Percentiles rank a stretch among this genome's conserved stretches.
phyloP scores from a whole-genome alignment of 495 filamentous ascomycete genomes.

The Viridothelium virens region DNA sequence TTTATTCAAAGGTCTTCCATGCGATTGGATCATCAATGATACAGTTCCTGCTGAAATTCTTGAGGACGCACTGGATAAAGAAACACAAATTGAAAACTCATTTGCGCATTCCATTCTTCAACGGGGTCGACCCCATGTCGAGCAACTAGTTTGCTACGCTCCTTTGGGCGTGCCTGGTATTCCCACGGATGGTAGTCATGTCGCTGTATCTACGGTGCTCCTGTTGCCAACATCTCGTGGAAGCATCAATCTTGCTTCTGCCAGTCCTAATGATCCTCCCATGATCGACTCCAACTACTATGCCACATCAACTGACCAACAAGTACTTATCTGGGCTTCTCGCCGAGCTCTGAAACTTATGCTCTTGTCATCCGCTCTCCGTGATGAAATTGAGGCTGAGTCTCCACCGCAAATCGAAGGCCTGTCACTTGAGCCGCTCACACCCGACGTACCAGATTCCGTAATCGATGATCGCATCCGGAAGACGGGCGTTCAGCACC shows the following conservation, averaged over 20 bases:
- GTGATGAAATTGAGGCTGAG: not conserved
- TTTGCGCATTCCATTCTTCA: not conserved
- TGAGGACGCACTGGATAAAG: not conserved
- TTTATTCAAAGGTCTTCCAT: slow-evolving; percentile 5
- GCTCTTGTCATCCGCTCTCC: not conserved
- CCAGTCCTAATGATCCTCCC: slow-evolving; percentile 19
- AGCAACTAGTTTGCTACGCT: not conserved
- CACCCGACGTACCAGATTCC: not conserved
- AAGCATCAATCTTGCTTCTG: slow-evolving; percentile 20
- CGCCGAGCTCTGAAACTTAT: not conserved
- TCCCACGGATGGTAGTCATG: not conserved
- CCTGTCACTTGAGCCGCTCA: not conserved
- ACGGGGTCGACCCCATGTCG: not conserved
- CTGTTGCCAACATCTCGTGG: slow-evolving; percentile 20
- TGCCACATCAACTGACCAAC: slow-evolving; percentile 22
- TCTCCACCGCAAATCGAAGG: slow-evolving; percentile 6
- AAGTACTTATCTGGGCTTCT: not conserved
- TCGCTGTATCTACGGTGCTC: not conserved
- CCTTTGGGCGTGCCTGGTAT: not conserved
- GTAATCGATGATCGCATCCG: slow-evolving; percentile 4
- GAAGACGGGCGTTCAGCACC: not conserved
- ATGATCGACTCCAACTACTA: slow-evolving; percentile 29
- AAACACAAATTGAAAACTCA: not conserved
- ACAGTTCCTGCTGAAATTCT: not conserved
- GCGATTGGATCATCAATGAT: slow-evolving; percentile 2